Conservation (phyloP, 495 filamentous ascomycete genomes). For the Penicilliopsis zonata region DNA sequence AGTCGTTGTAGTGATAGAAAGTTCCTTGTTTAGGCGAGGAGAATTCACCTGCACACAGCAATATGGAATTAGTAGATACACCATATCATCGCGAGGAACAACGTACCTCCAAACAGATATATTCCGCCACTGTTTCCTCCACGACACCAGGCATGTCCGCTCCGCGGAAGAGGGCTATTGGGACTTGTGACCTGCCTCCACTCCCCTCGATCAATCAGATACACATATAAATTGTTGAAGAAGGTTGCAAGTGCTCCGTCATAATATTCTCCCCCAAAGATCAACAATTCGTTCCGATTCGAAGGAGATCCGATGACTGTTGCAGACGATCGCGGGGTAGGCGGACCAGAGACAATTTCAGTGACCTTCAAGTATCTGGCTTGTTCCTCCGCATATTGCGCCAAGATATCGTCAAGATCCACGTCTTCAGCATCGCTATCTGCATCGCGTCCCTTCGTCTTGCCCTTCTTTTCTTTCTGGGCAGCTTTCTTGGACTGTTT, state of each 20-base stretch:
- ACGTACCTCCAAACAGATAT: slow-evolving; percentile 76
- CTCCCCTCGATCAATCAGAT: slow-evolving; percentile 72
- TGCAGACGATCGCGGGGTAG: slow-evolving; percentile 63
- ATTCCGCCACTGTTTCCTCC: slow-evolving; percentile 75
- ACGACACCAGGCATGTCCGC: slow-evolving; percentile 85
- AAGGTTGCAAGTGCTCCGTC: slow-evolving; percentile 52
- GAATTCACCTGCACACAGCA: slow-evolving; percentile 32
- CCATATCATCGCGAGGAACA: not conserved
- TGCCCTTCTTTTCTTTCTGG: slow-evolving; percentile 65
- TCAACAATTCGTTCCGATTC: slow-evolving; percentile 76
- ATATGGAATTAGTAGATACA: slow-evolving; percentile 28
- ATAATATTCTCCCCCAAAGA: slow-evolving; percentile 76
- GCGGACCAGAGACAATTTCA: slow-evolving; percentile 63
- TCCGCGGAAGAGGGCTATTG: slow-evolving; percentile 82
- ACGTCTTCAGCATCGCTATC: slow-evolving; percentile 82
- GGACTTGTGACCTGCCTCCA: slow-evolving; percentile 84
- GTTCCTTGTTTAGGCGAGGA: slow-evolving; percentile 89
- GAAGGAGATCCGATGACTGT: slow-evolving; percentile 74
- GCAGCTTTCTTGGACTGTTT: slow-evolving; percentile 51
- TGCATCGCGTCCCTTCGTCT: slow-evolving; percentile 43
- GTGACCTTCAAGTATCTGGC: slow-evolving; percentile 90
- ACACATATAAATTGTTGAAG: slow-evolving; percentile 71
- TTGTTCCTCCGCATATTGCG: slow-evolving; percentile 73
- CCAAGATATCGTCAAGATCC: slow-evolving; percentile 94
- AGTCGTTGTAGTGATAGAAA: slow-evolving; percentile 98